Evolutionary conservation across 2,329 filamentous ascomycete genomes (phyloP), one percentile per base, ranked within the genome.

Genomic region (Trichoderma polysporum): DNA sequence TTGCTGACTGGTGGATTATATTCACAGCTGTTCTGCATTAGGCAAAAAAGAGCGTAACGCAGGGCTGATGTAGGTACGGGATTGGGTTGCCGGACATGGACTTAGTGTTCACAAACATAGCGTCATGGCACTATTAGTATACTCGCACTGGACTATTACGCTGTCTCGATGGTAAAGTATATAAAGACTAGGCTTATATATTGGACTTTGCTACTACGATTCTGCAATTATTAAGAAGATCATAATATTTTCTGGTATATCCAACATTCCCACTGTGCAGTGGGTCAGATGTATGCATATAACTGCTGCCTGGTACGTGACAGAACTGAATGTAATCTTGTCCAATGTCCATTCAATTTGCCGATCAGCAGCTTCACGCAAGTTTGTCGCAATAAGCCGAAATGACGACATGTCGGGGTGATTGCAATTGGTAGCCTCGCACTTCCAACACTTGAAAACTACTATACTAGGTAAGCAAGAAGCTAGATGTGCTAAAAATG

Each of bases 1-100:
- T 62, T 62, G 25, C 59, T 39, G 58, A 62, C 33, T 62, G 59
- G 47, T 53, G 59, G 59, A 41, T 53, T 59, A 52, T 39, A 62
- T 62, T 31, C 17, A 62, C 41, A 50, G 3, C 6, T 25, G 45
- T 37, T 50, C 29, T 50, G 45, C 4, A 37, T 37, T 27, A 19
- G 45, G 45, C 58, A 33, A 19, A 31, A 35, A 61, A 13, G 15
- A 41, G 45, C 25, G 35, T 9, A 37, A 27, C 45, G 45, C 47
- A 19, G n/a, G n/a, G 57, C 39, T n/a, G 58, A 37, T 61, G 58
- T 27, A 25, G 45, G 33, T 15, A 29, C 25, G 58, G 41, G 25
- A 22, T 29, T 29, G 41, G n/a, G 41, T 19, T 33, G 31, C 58
- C 15, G 41, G 31, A 25, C 41, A 22, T 22, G 41, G 41, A 45